Base-by-base conservation (phyloP, 345 rosid genomes). In the Dipteronia sinensis region DNA sequence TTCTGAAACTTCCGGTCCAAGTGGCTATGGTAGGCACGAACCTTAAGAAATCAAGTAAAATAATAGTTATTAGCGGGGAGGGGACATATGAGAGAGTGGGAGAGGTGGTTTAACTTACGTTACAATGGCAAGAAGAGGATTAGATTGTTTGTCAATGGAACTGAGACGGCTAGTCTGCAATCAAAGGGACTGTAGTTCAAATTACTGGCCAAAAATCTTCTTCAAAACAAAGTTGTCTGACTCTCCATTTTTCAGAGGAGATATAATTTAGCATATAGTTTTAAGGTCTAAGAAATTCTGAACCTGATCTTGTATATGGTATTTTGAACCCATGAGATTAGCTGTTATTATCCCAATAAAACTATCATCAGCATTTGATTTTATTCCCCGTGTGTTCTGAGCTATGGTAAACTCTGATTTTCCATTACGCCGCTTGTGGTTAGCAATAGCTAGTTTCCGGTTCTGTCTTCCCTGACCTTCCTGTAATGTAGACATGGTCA, bases 391-490 rank as follows among this genome's bases (percentile, higher is more conserved):
- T 62, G 85, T 65, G 22, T 89, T 85, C 82, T 92, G 98, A 69
- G 97, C 94, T 72, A 95, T 72, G 9, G 81, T 74, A 76, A 84
- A 92, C 75, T 85, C 79, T 65, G 99, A 91, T 83, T 82, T 93
- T 65, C 99, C 97, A 7, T 88, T 86, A 34, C 78, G 82, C 69
- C 93, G 76, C 79, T 84, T 92, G 63, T 91, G 92, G 81, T 87
- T 83, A 75, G 98, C 98, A 19, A 95, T 84, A 2, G 98, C 98
- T 71, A 95, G 89, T 81, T 93, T 93, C 71, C 99, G 84, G 79
- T 92, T 88, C 83, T 90, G 91, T 76, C 98, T 70, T 68, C 99
- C 98, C 31, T 87, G 86, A n/a, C 99, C 99, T 89, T 93, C 98
- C 99, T 95, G 86, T 67, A 78, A 80, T 27, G 63, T 73, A 74